Evolutionary conservation across 148 eudicot species (phyloP).

Genomic region (Talinum fruticosum): DNA sequence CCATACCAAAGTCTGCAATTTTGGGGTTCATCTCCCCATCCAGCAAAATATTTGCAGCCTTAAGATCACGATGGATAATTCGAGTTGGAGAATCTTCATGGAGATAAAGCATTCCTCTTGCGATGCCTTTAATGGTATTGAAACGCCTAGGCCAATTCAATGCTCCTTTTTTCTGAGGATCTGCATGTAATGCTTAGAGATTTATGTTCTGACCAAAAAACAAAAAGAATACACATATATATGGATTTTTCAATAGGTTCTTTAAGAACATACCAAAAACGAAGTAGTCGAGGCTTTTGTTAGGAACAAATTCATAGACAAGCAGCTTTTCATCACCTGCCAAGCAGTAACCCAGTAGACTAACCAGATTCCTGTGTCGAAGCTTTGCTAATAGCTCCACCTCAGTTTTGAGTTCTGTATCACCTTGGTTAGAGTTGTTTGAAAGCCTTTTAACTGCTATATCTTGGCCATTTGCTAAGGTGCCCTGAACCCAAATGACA

Average conservation of each 20-base stretch:
- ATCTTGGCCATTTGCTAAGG: conserved; percentile 12
- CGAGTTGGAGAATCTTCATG: neutral
- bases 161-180: conserved; percentile 4
- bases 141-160: conserved; percentile 21
- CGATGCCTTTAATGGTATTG: conserved; percentile 18
- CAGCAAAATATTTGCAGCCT: neutral
- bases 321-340: conserved; percentile 21
- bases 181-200: conserved; percentile 3
- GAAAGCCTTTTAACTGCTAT: conserved; percentile 25
- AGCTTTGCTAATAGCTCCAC: conserved; percentile 27
- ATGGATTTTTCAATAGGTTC: neutral
- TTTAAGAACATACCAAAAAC: conserved; percentile 11
- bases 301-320: no score
- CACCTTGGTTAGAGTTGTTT: conserved; percentile 18
- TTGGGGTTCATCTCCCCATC: neutral
- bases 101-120: conserved; percentile 18
- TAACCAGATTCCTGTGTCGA: conserved; percentile 30
- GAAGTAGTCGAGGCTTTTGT: conserved; percentile 22
- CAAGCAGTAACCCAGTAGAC: conserved; percentile 24
- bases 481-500: conserved; percentile 14
- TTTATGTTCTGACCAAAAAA: no score
- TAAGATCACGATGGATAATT: no score
- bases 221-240: no score
- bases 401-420: conserved; percentile 21
- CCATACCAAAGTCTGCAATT: conserved; percentile 24